Evolutionary conservation across 2,329 filamentous ascomycete genomes (phyloP), one percentile per base, ranked within the genome.

Genomic region (Acrocalymma vagum): DNA sequence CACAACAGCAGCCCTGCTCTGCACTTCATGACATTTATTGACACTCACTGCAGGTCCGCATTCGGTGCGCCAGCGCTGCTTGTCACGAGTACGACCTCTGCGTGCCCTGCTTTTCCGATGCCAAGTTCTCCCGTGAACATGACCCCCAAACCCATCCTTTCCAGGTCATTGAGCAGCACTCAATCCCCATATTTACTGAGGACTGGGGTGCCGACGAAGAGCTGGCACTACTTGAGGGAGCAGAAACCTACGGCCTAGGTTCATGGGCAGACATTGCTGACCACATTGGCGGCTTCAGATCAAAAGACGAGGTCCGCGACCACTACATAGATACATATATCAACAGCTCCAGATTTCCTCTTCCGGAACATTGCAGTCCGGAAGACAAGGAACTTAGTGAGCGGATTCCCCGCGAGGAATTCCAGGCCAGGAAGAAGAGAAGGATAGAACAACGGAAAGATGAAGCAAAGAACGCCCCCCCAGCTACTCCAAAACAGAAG

Each of bases 201-300:
- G 92, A 96, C 63, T 99, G 94, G 94, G 94, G 94, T 36, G 94
- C 94, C 16, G 94, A 99, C 65, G 94, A 99, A 68, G 94, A 99
- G 70, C 73, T 97, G n/a, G 75, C 97, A 5, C 75, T 99, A 37
- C 74, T 99, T 1, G 94, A 99, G 73, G 94, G 94, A 15, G 91
- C 90, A 9, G 94, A 99, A 71, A 95, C 90, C 42, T 99, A 99
- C 65, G 94, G 94, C 0, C 77, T 99, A 33, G 94, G 94, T 3
- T 97, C 93, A 15, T 99, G 94, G 93, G 90, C 92, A 25, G 94
- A 99, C 63, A 95, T 99, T 49, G 92, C 94, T 24, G 93, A 99
- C 69, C 94, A 99, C 69, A 97, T 99, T 59, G 94, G 94, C 35
- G 94, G 94, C 9, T 97, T 92, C 64, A 84, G 94, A 42, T 86